Base-by-base conservation (phyloP, 345 rosid species). In the Hibiscus syriacus region DNA sequence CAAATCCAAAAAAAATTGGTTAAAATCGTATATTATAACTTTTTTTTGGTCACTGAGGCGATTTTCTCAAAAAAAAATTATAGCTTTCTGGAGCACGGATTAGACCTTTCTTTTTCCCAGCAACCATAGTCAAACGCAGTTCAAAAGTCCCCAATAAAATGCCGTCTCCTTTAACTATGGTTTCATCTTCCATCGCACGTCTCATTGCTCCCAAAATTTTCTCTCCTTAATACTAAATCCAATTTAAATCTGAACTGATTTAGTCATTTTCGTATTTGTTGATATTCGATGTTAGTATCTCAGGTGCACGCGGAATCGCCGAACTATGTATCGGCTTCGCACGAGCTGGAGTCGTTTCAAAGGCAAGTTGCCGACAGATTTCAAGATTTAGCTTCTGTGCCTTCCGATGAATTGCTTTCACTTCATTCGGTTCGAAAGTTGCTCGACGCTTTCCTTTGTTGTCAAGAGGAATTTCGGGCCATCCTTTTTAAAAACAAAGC, bases 281-380 rank as follows among this genome's bases (percentile, higher is more conserved):
- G 3, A 1, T 29, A 6, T 41, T 55, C 41, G 54, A 38, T 74
- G 48, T 57, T 70, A 85, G 63, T 67, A 87, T n/a, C n/a, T n/a
- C n/a, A n/a, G n/a, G n/a, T 87, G 92, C 88, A 84, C 68, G 83
- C 86, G 0, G 78, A 88, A 5, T 76, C 75, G 7, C 30, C 73
- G 6, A 82, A 73, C 20, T 68, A 75, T 48, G 66, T 67, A 59
- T 17, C 64, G 1, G 55, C 77, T 64, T 55, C 43, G 55, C 81
- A 74, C 50, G 87, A 82, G 39, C 62, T 87, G 1, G 90, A 88
- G 39, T 73, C 83, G 8, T 87, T 91, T 69, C 95, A 91, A 64
- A 80, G 70, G 55, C 87, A 84, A 58, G 90, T 91, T 5, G 71
- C 90, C 2, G 79, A 79, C 48, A 77, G 81, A 25, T 88, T 91